A percentile compares a stretch with the other conserved stretches of the same genome.
These are phyloP conservation scores for Metarhizium robertsii DNA, from an alignment of 2,329 filamentous ascomycete species.

Conservation along the genomic window DNA sequence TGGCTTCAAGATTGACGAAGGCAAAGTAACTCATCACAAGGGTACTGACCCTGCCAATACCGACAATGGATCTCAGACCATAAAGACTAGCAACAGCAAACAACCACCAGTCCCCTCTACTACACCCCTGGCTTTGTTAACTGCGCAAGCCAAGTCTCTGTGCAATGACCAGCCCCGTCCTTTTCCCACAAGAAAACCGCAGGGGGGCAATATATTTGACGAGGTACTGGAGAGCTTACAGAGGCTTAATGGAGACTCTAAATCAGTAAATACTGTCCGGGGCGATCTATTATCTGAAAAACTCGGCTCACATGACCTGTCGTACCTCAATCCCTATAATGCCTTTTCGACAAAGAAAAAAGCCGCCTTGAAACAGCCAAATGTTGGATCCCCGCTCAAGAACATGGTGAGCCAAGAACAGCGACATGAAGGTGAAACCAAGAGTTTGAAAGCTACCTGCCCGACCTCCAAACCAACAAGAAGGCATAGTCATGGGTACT, in stretches of 20 bases:
- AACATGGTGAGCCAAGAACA: slow-evolving; percentile 9
- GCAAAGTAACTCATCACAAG: not conserved
- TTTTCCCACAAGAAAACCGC: not conserved
- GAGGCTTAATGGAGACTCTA: not conserved
- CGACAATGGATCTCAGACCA: not conserved
- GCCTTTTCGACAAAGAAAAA: slow-evolving; percentile 9
- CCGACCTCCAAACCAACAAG: not conserved
- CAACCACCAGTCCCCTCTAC: slow-evolving; percentile 17
- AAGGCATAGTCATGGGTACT: slow-evolving; percentile 2
- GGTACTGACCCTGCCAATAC: slow-evolving; percentile 1
- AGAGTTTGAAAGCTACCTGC: not conserved
- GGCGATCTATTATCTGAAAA: not conserved
- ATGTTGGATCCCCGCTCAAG: slow-evolving; percentile 18
- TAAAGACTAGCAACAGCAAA: not conserved
- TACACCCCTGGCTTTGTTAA: slow-evolving; percentile 8
- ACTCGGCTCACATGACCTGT: not conserved
- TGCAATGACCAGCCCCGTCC: slow-evolving; percentile 7
- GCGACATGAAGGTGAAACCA: not conserved
- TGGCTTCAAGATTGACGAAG: slow-evolving; percentile 17
- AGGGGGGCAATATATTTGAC: slow-evolving; percentile 3
- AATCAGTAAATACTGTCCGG: not conserved
- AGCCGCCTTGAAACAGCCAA: slow-evolving; percentile 12
- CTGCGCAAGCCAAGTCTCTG: slow-evolving; percentile 2
- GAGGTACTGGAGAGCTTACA: slow-evolving; percentile 5
- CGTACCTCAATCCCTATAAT: slow-evolving; percentile 17